Percentiles rank a stretch among this genome's conserved stretches.
These are phyloP conservation scores for Phytophthora pinifolia DNA, from an alignment of 352 stramenopile species.

Conservation along the genomic window DNA sequence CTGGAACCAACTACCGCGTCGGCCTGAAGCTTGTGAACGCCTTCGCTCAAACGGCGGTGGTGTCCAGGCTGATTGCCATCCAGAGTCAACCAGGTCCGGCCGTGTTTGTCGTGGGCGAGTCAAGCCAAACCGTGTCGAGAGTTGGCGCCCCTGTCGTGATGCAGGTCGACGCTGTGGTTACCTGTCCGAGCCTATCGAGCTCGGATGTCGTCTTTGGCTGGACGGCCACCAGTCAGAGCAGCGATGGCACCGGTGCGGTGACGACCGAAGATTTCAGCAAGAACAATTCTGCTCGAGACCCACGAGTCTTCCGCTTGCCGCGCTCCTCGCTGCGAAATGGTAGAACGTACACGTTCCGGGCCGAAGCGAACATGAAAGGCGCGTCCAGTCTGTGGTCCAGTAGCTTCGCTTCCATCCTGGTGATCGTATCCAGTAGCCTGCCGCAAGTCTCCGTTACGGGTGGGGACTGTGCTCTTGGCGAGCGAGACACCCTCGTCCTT, in stretches of 20 bases:
- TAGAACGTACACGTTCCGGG: slow-evolving; percentile 56
- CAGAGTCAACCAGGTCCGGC: slow-evolving; percentile 42
- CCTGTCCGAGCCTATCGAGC: slow-evolving; percentile 40
- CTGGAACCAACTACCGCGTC: slow-evolving; percentile 42
- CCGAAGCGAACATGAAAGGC: slow-evolving; percentile 50
- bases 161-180: slow-evolving; percentile 47
- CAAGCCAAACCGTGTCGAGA: slow-evolving; percentile 33
- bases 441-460: slow-evolving; percentile 40
- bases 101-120: slow-evolving; percentile 54
- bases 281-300: slow-evolving; percentile 60
- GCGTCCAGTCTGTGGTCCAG: slow-evolving; percentile 21
- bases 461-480: slow-evolving; percentile 48
- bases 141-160: slow-evolving; percentile 39
- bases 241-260: slow-evolving; percentile 5
- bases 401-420: slow-evolving; percentile 40
- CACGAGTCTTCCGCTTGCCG: slow-evolving; percentile 53
- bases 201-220: slow-evolving; percentile 48
- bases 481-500: slow-evolving; percentile 51
- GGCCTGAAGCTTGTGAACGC: slow-evolving; percentile 61
- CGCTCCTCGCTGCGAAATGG: slow-evolving; percentile 36
- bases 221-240: slow-evolving; percentile 33
- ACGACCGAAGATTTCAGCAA: slow-evolving; percentile 38
- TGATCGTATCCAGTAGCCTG: slow-evolving; percentile 43
- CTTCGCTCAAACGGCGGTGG: slow-evolving; percentile 37
- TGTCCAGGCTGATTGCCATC: slow-evolving; percentile 37